A percentile compares a stretch with the other conserved stretches of the same genome.
Conservation (phyloP, 495 filamentous ascomycete genomes). For the Staphylotrichum tortipilum region DNA sequence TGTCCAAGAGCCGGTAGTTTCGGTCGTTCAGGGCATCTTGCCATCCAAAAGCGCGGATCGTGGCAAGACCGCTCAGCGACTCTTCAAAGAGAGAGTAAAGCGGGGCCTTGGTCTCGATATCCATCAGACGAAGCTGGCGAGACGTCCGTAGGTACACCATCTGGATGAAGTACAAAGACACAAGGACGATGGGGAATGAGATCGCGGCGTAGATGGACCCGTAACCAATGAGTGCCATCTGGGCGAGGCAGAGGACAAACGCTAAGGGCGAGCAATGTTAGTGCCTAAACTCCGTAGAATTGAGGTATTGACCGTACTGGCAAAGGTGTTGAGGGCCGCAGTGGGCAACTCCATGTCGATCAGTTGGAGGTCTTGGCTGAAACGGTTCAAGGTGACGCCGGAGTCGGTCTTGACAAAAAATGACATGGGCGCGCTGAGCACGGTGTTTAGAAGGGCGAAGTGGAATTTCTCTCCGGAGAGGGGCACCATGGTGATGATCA, state of each 20-base stretch:
- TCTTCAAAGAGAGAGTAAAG: slow-evolving; percentile 56
- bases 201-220: slow-evolving; percentile 39
- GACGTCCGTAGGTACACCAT: slow-evolving; percentile 58
- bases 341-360: slow-evolving; percentile 48
- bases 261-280: background rate
- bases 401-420: slow-evolving; percentile 26
- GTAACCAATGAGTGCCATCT: slow-evolving; percentile 35
- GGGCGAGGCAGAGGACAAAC: slow-evolving; percentile 23
- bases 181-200: slow-evolving; percentile 23
- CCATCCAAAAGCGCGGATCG: slow-evolving; percentile 44
- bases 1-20: slow-evolving; percentile 26
- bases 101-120: slow-evolving; percentile 55
- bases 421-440: slow-evolving; percentile 25
- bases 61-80: slow-evolving; percentile 30
- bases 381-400: slow-evolving; percentile 30
- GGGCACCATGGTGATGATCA: slow-evolving; percentile 25
- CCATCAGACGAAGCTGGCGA: slow-evolving; percentile 54
- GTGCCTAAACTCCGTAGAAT: background rate
- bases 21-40: slow-evolving; percentile 16
- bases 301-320: background rate
- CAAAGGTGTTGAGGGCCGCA: slow-evolving; percentile 28
- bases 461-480: slow-evolving; percentile 22
- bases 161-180: slow-evolving; percentile 45
- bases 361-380: slow-evolving; percentile 54
- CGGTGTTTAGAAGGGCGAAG: slow-evolving; percentile 17